A percentile compares a stretch with the other conserved stretches of the same genome.
Evolutionary conservation across 148 eudicot species (phyloP).

Genomic region (Vaccinium corymbosum): DNA sequence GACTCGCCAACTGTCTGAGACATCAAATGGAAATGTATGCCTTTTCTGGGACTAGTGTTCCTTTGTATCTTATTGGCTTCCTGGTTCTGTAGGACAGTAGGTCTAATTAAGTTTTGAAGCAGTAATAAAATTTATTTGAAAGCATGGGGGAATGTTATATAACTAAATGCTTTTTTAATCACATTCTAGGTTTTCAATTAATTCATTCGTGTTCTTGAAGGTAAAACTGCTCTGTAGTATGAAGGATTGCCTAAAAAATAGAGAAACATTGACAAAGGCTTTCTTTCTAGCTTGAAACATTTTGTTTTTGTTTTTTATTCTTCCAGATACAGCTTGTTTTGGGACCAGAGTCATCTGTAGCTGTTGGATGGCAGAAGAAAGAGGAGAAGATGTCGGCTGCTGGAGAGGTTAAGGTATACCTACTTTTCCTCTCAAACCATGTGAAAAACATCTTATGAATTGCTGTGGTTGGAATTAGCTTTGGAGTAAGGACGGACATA

Average conservation of each 20-base stretch:
- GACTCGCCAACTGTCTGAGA: slow-evolving; percentile 84
- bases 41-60: background rate
- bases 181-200: background rate
- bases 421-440: background rate
- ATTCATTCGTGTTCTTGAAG: slow-evolving; percentile 2
- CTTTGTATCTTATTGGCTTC: slow-evolving; percentile 10
- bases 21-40: slow-evolving; percentile 71
- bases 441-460: background rate
- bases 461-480: background rate
- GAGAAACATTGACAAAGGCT: background rate
- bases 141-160: background rate
- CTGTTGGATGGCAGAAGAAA: slow-evolving; percentile 95
- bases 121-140: background rate
- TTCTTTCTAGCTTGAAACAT: slow-evolving; percentile 10
- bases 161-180: background rate
- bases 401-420: slow-evolving; percentile 80
- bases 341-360: slow-evolving; percentile 75
- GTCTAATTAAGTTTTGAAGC: background rate
- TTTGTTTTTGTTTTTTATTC: slow-evolving; percentile 9
- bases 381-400: slow-evolving; percentile 75
- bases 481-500: background rate
- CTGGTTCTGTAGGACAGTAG: background rate
- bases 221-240: background rate
- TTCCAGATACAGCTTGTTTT: slow-evolving; percentile 78
- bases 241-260: background rate